These are phyloP conservation scores for Coelastrella sp. DNA, from an alignment of 139 green algal species.

Conservation along the genomic window DNA sequence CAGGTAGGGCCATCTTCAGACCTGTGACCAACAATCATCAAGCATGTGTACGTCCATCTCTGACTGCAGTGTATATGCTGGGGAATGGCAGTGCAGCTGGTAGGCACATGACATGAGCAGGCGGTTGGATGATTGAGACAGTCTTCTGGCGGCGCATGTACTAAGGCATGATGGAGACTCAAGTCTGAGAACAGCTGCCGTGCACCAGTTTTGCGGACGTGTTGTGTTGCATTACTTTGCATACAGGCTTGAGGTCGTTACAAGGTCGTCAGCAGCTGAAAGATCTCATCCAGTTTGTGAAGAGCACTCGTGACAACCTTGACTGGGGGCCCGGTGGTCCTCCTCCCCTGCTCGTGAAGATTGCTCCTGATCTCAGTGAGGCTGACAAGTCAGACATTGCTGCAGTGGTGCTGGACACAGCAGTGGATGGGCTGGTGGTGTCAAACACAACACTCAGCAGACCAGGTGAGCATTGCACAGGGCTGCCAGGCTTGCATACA, in stretches of 20 bases:
- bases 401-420: constrained; percentile 70
- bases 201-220: not conserved
- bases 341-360: constrained; percentile 95
- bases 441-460: constrained; percentile 94
- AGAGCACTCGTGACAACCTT: constrained; percentile 80
- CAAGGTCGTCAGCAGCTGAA: constrained; percentile 90
- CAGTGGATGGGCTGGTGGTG: constrained; percentile 93
- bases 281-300: constrained; percentile 71
- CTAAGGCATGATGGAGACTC: too few species aligned
- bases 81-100: too few species aligned
- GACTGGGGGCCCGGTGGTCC: constrained; percentile 64
- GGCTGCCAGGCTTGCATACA: not conserved
- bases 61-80: too few species aligned
- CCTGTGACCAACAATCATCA: not conserved
- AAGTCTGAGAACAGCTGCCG: not conserved
- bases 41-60: not conserved
- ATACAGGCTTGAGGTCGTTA: constrained; percentile 82
- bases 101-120: too few species aligned
- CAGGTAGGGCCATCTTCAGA: constrained; percentile 71
- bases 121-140: too few species aligned
- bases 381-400: constrained; percentile 92
- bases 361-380: constrained; percentile 92
- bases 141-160: too few species aligned
- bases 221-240: not conserved
- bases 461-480: constrained; percentile 62